Evolutionary conservation across 768 basidiomycete species (phyloP), one percentile per base, ranked within the genome.

Genomic region (Mycena galopus): DNA sequence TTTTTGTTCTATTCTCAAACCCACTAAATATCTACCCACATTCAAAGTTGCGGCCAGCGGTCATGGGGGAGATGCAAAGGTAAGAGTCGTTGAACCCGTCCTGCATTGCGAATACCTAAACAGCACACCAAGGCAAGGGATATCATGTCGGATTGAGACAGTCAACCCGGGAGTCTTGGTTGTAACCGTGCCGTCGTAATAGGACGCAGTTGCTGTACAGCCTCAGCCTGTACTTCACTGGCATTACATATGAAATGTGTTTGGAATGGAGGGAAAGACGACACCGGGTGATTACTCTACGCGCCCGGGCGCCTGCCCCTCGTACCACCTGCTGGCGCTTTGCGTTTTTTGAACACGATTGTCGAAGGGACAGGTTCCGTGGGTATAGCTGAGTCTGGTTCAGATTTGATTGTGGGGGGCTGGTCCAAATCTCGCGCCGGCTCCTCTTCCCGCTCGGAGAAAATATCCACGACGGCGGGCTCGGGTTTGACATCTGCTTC

Each of bases 1-100:
- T n/a, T n/a, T n/a, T n/a, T n/a, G n/a, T n/a, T n/a, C n/a, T n/a
- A n/a, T n/a, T n/a, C n/a, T n/a, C n/a, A 10, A 39, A 14, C 39
- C 39, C 17, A 39, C 39, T 35, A 35, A 39, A 39, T 39, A n/a
- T n/a, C n/a, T n/a, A n/a, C n/a, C 39, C 39, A 39, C 3, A 89
- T 12, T 92, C 95, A 1, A 94, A 94, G 79, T 84, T 99, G 77
- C 96, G 94, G 78, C 92, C 93, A 16, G 93, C 93, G 2, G 90
- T 98, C 44, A 89, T 91, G 75, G 88, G 89, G 58, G 86, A 93
- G 64, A 92, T 97, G 91, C 79, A 86, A 59, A 91, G 89, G 93
- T 93, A 76, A 51, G 75, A 29, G 57, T 53, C 8, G n/a, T 32
- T 23, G 7, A 65, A 21, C 25, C 25, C 35, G n/a, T 27, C 14